Conservation (phyloP, 352 stramenopile genomes). For the Phytophthora pisi region DNA sequence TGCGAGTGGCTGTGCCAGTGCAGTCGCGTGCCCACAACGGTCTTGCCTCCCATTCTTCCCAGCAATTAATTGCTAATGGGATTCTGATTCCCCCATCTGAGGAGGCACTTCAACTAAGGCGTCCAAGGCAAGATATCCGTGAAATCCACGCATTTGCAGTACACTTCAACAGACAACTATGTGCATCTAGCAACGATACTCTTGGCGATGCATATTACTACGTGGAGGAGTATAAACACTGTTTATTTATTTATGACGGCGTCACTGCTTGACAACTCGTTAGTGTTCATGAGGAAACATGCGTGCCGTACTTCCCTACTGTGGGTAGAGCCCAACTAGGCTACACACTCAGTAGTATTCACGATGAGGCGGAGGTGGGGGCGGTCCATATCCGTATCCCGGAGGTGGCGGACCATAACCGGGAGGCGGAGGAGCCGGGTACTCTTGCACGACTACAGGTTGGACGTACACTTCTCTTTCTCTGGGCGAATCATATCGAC, state of each 20-base stretch:
- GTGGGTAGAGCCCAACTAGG: background rate
- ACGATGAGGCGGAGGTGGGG: conserved; percentile 16
- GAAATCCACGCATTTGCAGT: no score
- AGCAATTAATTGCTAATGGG: background rate
- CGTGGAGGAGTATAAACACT: no score
- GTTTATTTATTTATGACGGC: no score
- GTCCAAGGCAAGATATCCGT: no score
- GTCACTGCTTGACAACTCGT: no score
- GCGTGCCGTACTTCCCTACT: no score
- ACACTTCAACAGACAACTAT: no score
- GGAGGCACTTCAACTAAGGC: background rate
- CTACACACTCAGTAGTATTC: conserved; percentile 24
- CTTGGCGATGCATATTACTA: no score
- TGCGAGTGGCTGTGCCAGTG: conserved; percentile 77
- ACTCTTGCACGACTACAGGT: conserved; percentile 30
- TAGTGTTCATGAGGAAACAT: no score
- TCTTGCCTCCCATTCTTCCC: conserved; percentile 27
- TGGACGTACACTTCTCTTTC: conserved; percentile 31
- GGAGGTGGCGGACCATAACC: conserved; percentile 24
- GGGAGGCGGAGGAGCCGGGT: background rate
- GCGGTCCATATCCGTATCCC: conserved; percentile 28
- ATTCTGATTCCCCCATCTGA: conserved; percentile 12
- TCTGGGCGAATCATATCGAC: conserved; percentile 23
- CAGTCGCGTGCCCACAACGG: conserved; percentile 62
- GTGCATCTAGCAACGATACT: no score